A percentile compares a stretch with the other conserved stretches of the same genome.
phyloP scores from a whole-genome alignment of 2,329 filamentous ascomycete species.

The Aureobasidium namibiae region DNA sequence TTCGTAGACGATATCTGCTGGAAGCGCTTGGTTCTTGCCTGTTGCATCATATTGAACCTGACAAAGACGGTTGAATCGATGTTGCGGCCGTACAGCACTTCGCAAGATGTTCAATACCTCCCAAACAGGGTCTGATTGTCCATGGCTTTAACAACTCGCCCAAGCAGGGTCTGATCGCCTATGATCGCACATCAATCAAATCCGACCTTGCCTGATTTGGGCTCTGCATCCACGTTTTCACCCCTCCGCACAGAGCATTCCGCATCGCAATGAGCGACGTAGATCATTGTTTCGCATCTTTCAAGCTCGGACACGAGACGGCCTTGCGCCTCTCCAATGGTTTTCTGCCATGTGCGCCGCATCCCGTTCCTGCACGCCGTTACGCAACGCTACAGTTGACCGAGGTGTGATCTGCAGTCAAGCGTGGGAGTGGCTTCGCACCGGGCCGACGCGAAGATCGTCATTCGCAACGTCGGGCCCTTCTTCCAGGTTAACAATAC shows the following conservation, averaged over 20 bases:
- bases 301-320: background rate
- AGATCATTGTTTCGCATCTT: background rate
- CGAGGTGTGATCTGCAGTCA: background rate
- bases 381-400: background rate
- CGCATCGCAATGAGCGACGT: background rate
- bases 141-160: background rate
- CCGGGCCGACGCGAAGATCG: background rate
- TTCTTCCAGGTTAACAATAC: background rate
- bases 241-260: background rate
- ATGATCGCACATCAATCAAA: background rate
- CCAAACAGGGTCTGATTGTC: background rate
- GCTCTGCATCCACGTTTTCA: background rate
- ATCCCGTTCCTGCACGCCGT: background rate
- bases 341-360: background rate
- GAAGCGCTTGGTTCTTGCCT: background rate
- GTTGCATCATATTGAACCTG: background rate
- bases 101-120: too few species aligned
- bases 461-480: background rate
- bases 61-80: background rate
- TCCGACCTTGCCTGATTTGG: background rate
- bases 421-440: background rate
- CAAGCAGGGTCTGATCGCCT: background rate
- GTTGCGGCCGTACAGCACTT: background rate
- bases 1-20: background rate
- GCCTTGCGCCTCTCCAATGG: background rate